Base-by-base conservation (phyloP, 2,329 filamentous ascomycete genomes). In the Fusarium ramigenum region DNA sequence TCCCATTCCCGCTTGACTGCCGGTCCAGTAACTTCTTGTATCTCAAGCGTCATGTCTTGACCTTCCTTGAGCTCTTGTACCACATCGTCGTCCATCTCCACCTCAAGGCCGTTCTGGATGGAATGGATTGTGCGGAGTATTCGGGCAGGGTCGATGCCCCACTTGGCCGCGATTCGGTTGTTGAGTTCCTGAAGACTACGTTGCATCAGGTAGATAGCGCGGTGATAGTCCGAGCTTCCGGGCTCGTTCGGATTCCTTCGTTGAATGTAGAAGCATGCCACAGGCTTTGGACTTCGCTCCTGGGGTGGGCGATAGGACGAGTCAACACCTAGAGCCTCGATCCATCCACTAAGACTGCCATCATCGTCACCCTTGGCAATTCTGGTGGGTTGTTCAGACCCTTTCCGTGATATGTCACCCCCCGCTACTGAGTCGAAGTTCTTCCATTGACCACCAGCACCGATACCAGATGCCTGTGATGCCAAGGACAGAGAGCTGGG, bases 321-420 rank as follows among this genome's bases (percentile, higher is more conserved):
- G 80, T 98, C 96, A n/a, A 98, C 94, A 37, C 94, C 96, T 12
- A 97, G 84, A 2, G 95, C 94, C 80, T 98, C 95, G 71, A 98
- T 96, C 91, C 93, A 97, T 10, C 93, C 93, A 68, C 90, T 92
- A 34, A 95, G 84, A 30, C 88, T 90, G 15, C 92, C 92, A 40
- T 89, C 84, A 28, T 90, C 88, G 60, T 91, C 90, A 1, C 86
- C 87, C 74, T 87, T 87, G 60, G 80, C 82, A 49, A 90, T 78
- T 62, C 84, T 86, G 4, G 84, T 87, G 0, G 86, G 86, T 47
- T 93, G 80, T 81, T 91, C 79, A 76, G 87, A 82, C 82, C 87
- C 71, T 64, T 84, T 84, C 42, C 82, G 82, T 7, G 84, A 81
- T 2, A 79, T 79, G 9, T 91, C 89, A 30, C 85, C 84, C 23